These are phyloP conservation scores for Hypericum androsaemum DNA, from an alignment of 345 rosid genomes.

Conservation along the genomic window DNA sequence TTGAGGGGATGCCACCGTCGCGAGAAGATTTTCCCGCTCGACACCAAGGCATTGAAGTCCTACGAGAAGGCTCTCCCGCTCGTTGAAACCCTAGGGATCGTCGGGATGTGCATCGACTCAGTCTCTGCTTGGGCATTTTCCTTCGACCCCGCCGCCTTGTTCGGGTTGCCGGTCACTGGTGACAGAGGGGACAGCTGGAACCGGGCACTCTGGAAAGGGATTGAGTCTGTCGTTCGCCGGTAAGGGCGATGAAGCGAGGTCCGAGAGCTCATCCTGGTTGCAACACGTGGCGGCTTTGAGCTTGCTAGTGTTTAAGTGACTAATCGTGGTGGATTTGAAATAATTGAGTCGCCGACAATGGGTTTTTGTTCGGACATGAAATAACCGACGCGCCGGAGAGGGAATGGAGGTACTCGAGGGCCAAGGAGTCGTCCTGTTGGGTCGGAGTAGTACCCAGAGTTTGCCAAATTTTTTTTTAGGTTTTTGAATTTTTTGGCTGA, in stretches of 20 bases:
- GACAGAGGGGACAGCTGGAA: slow-evolving; percentile 19
- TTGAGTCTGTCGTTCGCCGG: slow-evolving; percentile 31
- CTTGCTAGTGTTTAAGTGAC: slow-evolving; percentile 38
- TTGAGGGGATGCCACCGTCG: slow-evolving; percentile 64
- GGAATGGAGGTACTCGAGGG: too few relatives aligned
- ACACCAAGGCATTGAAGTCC: slow-evolving; percentile 64
- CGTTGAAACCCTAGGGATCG: slow-evolving; percentile 51
- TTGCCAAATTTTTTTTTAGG: too few relatives aligned
- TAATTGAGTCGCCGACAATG: too few relatives aligned
- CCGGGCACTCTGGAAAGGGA: slow-evolving; percentile 42
- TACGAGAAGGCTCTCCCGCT: slow-evolving; percentile 46
- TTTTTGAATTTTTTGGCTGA: too few relatives aligned
- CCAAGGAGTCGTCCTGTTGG: too few relatives aligned
- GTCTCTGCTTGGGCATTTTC: slow-evolving; percentile 54
- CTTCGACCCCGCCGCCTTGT: slow-evolving; percentile 56
- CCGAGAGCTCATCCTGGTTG: slow-evolving; percentile 52
- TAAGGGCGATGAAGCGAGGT: slow-evolving; percentile 20
- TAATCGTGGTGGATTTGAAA: slow-evolving; percentile 52
- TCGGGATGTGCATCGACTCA: slow-evolving; percentile 55
- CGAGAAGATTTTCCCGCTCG: slow-evolving; percentile 58
- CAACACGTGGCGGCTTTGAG: slow-evolving; percentile 59
- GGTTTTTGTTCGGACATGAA: too few relatives aligned
- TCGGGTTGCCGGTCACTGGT: slow-evolving; percentile 89
- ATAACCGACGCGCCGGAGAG: too few relatives aligned
- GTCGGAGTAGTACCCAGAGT: too few relatives aligned